Percentiles rank a stretch among this genome's conserved stretches.
These are phyloP conservation scores for Harrya chromipes DNA, from an alignment of 768 basidiomycete genomes.

Conservation along the genomic window DNA sequence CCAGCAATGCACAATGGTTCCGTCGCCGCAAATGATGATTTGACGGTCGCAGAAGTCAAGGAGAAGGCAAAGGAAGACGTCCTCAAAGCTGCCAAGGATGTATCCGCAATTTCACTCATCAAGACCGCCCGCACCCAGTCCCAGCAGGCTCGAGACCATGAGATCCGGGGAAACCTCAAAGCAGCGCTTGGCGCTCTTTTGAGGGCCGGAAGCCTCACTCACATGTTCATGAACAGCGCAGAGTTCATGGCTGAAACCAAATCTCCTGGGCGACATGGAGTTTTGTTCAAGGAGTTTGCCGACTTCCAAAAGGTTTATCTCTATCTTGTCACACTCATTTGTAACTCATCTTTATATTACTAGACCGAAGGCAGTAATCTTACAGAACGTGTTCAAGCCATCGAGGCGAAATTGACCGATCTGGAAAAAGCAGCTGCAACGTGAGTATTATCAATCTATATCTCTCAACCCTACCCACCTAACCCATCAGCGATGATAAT, in stretches of 20 bases:
- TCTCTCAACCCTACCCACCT: conserved; percentile 11
- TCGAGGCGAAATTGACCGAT: conserved; percentile 46
- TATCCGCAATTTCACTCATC: conserved; percentile 59
- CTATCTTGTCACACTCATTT: conserved; percentile 6
- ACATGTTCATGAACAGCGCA: conserved; percentile 55
- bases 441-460: conserved; percentile 20
- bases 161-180: conserved; percentile 57
- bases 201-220: conserved; percentile 56
- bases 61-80: conserved; percentile 46
- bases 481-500: conserved; percentile 11
- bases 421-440: conserved; percentile 39
- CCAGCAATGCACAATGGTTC: conserved; percentile 43
- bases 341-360: conserved; percentile 13
- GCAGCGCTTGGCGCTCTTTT: conserved; percentile 58
- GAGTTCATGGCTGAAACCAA: conserved; percentile 53
- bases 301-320: conserved; percentile 62
- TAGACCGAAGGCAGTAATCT: conserved; percentile 41
- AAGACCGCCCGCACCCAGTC: conserved; percentile 59
- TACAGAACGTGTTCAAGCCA: conserved; percentile 37
- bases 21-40: conserved; percentile 20
- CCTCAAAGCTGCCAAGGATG: conserved; percentile 52
- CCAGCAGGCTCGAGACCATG: conserved; percentile 47
- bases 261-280: conserved; percentile 45
- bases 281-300: conserved; percentile 58
- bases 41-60: conserved; percentile 47